Percentiles rank a stretch among this genome's conserved stretches.
These are phyloP conservation scores for Lipomyces sp. DNA, from an alignment of 805 yeast genomes.

Conservation along the genomic window DNA sequence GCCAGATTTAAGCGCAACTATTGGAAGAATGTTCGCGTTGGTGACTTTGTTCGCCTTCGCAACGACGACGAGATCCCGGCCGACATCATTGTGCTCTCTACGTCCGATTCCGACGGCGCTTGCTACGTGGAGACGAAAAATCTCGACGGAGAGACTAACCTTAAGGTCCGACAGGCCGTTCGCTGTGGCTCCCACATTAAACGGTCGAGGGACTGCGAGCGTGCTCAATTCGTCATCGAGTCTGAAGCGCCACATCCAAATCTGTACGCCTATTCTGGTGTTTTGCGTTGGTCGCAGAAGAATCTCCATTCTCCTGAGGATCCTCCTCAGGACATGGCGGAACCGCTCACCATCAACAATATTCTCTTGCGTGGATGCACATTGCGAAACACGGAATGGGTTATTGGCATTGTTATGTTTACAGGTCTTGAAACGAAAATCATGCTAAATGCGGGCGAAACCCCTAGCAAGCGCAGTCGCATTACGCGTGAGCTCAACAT, in stretches of 20 bases:
- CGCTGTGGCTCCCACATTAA: constrained; percentile 52
- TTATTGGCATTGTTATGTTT: constrained; percentile 66
- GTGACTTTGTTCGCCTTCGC: constrained; percentile 64
- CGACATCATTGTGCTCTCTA: constrained; percentile 62
- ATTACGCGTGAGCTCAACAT: constrained; percentile 64
- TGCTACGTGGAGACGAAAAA: constrained; percentile 69
- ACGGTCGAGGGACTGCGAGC: constrained; percentile 58
- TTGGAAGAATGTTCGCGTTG: constrained; percentile 76
- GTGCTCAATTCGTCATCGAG: constrained; percentile 58
- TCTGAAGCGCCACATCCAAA: constrained; percentile 70
- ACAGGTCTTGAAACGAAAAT: constrained; percentile 76
- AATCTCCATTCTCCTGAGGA: constrained; percentile 38
- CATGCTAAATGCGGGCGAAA: constrained; percentile 71
- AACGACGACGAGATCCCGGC: constrained; percentile 78
- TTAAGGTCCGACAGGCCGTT: constrained; percentile 57
- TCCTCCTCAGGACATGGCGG: constrained; percentile 38
- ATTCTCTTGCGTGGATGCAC: constrained; percentile 69
- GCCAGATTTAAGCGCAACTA: constrained; percentile 49
- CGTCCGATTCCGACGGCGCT: constrained; percentile 67
- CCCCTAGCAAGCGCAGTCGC: constrained; percentile 69
- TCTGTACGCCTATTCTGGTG: constrained; percentile 65
- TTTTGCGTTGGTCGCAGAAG: constrained; percentile 48
- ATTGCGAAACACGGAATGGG: constrained; percentile 74
- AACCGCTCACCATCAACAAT: constrained; percentile 61
- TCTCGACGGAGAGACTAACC: constrained; percentile 72